These are phyloP conservation scores for Eutrema yunnanense DNA, from an alignment of 345 rosid genomes.

Conservation along the genomic window DNA sequence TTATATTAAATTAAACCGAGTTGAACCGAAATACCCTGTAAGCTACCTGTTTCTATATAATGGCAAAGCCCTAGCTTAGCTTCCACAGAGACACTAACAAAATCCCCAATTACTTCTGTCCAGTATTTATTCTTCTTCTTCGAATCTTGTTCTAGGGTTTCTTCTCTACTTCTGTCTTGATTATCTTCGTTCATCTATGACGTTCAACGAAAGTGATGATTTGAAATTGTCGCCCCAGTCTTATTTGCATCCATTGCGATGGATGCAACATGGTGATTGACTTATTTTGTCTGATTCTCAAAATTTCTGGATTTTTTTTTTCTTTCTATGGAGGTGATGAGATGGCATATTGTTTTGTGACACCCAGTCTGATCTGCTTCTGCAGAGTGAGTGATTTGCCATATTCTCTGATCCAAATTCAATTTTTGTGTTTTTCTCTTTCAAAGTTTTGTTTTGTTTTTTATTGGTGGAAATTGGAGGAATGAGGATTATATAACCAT, in stretches of 20 bases:
- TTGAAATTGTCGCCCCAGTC: background rate
- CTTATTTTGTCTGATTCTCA: slow-evolving; percentile 25
- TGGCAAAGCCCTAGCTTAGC: background rate
- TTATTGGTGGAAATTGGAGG: slow-evolving; percentile 15
- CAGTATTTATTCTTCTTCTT: background rate
- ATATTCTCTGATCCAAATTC: slow-evolving; percentile 32
- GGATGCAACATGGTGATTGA: slow-evolving; percentile 71
- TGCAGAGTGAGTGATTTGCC: slow-evolving; percentile 32
- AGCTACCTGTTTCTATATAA: background rate
- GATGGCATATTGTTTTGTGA: slow-evolving; percentile 36
- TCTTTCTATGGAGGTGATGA: slow-evolving; percentile 32
- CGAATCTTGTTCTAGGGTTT: background rate
- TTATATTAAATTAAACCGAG: background rate
- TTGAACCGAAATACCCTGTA: background rate
- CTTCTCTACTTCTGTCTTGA: background rate
- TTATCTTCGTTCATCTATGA: background rate
- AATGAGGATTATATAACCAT: slow-evolving; percentile 56
- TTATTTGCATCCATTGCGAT: background rate
- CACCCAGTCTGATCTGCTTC: slow-evolving; percentile 59
- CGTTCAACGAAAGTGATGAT: background rate
- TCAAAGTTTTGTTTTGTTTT: background rate
- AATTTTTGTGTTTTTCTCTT: background rate
- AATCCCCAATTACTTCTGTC: no score
- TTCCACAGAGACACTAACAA: background rate
- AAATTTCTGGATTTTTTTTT: no score